These are phyloP conservation scores for Lepiota subincarnata DNA, from an alignment of 768 basidiomycete species.

Conservation along the genomic window DNA sequence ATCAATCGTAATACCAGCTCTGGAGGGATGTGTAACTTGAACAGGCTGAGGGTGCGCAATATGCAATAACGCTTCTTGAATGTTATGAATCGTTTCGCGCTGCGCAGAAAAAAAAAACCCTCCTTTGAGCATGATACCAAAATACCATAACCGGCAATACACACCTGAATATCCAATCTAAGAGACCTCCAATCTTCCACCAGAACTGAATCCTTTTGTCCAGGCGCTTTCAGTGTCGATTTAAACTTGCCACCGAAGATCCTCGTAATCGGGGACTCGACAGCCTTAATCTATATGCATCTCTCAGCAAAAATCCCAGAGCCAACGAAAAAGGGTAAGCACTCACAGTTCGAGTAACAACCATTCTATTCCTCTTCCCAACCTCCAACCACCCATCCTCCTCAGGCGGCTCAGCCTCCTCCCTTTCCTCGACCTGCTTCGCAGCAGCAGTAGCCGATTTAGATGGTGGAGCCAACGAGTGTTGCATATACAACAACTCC, in stretches of 20 bases:
- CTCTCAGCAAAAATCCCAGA: neutral
- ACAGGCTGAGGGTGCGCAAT: constrained; percentile 80
- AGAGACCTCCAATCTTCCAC: constrained; percentile 91
- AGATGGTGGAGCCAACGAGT: constrained; percentile 43
- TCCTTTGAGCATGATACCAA: neutral
- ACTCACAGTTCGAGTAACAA: constrained; percentile 76
- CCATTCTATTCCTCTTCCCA: constrained; percentile 78
- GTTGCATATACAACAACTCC: constrained; percentile 70
- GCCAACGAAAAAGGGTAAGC: neutral
- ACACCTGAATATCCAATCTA: constrained; percentile 83
- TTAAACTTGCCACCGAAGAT: constrained; percentile 95
- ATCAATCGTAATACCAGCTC: constrained; percentile 59
- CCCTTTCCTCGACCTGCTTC: constrained; percentile 38
- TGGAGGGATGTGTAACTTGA: constrained; percentile 58
- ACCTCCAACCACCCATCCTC: constrained; percentile 92
- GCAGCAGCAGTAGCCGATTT: constrained; percentile 20
- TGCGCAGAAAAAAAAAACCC: constrained; percentile 28
- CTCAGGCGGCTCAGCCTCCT: constrained; percentile 35
- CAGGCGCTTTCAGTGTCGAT: constrained; percentile 74
- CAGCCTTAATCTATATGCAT: constrained; percentile 58
- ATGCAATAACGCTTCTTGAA: constrained; percentile 78
- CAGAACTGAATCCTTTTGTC: constrained; percentile 81
- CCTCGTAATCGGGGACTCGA: constrained; percentile 83
- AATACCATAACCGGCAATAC: constrained; percentile 13
- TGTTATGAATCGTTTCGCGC: constrained; percentile 69